These are phyloP conservation scores for Glebionis coronaria DNA, from an alignment of 129 eudicot genomes.

Conservation along the genomic window DNA sequence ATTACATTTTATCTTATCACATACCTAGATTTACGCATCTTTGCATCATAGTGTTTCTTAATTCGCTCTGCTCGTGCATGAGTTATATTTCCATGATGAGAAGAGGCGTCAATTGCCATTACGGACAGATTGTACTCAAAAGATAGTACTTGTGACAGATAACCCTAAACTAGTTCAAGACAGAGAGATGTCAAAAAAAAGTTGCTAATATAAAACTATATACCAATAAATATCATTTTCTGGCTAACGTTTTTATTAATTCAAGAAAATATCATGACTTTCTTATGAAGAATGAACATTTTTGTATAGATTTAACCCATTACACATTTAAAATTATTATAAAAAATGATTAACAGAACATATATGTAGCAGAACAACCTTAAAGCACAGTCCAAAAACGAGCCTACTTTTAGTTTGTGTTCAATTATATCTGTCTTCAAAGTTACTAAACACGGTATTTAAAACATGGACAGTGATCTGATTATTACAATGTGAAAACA, in stretches of 20 bases:
- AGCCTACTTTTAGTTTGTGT: too few relatives aligned
- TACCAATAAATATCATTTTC: too few relatives aligned
- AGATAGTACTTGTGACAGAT: slow-evolving; percentile 85
- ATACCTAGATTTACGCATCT: slow-evolving; percentile 61
- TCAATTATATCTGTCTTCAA: too few relatives aligned
- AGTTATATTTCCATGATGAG: slow-evolving; percentile 83
- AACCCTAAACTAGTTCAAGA: slow-evolving; percentile 51
- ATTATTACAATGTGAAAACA: neutral
- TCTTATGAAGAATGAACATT: neutral
- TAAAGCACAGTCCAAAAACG: too few relatives aligned
- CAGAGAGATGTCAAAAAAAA: slow-evolving; percentile 18
- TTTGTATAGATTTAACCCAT: neutral
- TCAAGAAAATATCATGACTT: neutral
- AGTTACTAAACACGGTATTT: neutral
- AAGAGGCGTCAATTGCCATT: slow-evolving; percentile 83
- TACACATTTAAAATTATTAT: neutral
- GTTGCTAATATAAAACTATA: neutral
- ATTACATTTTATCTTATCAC: neutral
- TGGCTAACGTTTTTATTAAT: too few relatives aligned
- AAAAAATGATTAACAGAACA: neutral
- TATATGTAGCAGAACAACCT: too few relatives aligned
- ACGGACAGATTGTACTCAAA: slow-evolving; percentile 79
- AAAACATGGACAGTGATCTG: neutral
- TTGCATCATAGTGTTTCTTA: slow-evolving; percentile 76
- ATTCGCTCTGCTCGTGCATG: slow-evolving; percentile 80